These are phyloP conservation scores for Thermoascus crustaceus DNA, from an alignment of 2,329 filamentous ascomycete species.

Conservation along the genomic window DNA sequence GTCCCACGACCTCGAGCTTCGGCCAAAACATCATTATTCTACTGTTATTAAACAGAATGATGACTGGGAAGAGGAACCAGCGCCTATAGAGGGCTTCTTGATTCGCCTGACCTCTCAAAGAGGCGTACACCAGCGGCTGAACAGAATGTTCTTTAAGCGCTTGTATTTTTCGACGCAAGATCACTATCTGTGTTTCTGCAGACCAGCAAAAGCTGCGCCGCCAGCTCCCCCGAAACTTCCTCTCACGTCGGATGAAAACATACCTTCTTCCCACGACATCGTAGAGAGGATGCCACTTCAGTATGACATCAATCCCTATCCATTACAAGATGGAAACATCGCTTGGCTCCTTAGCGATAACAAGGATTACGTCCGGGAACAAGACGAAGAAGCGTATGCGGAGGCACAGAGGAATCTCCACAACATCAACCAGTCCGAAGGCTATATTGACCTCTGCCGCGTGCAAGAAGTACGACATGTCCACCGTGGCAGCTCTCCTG, in stretches of 20 bases:
- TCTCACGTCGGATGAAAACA: constrained; percentile 32
- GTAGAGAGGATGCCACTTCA: constrained; percentile 50
- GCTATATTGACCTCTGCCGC: constrained; percentile 55
- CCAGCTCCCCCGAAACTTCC: constrained; percentile 51
- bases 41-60: constrained; percentile 39
- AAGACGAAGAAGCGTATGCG: constrained; percentile 52
- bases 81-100: constrained; percentile 58
- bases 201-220: constrained; percentile 51
- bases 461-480: constrained; percentile 51
- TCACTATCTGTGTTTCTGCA: constrained; percentile 54
- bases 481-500: constrained; percentile 42
- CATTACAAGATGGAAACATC: constrained; percentile 45
- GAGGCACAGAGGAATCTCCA: constrained; percentile 52
- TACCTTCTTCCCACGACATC: constrained; percentile 50
- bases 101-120: constrained; percentile 57
- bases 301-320: constrained; percentile 56
- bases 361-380: constrained; percentile 37
- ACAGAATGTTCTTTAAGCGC: constrained; percentile 56
- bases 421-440: constrained; percentile 52
- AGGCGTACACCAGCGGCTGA: constrained; percentile 50
- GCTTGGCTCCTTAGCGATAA: constrained; percentile 48
- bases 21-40: constrained; percentile 58
- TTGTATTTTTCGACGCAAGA: constrained; percentile 59
- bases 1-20: constrained; percentile 58
- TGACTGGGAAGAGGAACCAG: constrained; percentile 46